Evolutionary conservation across 1,139 yeast genomes (phyloP), one percentile per base, ranked within the genome.

Genomic region (Geotrichum citri-aurantii): DNA sequence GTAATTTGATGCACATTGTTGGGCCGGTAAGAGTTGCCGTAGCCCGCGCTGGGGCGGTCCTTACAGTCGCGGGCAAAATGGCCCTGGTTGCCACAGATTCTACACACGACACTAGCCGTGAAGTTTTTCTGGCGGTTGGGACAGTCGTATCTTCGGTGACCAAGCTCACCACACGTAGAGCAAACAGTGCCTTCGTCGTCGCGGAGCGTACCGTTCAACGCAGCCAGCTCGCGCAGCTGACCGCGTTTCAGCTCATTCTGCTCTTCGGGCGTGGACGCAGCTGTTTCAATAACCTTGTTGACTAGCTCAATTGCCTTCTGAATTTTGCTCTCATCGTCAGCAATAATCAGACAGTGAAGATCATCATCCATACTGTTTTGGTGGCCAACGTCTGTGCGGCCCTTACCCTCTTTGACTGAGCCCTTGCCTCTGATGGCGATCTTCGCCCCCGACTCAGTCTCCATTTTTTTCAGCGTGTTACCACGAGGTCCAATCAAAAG

Each of bases 401-500:
- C 81, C 70, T 86, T 87, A 49, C 98, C 98, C 69, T 90, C 96
- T 69, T 93, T 93, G 23, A 91, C 95, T 0, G 98, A 91, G 0
- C 99, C 99, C 66, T 87, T 85, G 46, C 98, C 98, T 66, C 98
- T 78, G 48, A 92, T 87, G 1, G 92, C 95, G 62, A 92, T 85
- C 62, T 81, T 81, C 24, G 97, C 96, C 0, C 96, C 96, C 54
- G 95, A 85, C 56, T 86, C 84, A 54, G 83, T 85, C 69, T 92
- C 96, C 73, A 95, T 75, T 66, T 84, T 83, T 62, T 89, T 82
- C 66, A 92, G 75, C 0, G 97, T 93, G 66, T 88, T 86, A 23
- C 98, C 99, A 77, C 99, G 85, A 37, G 99, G 99, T 0, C 99
- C 99, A 59, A 95, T 75, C 46, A 95, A 76, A 57, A 88, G 79